phyloP scores from a whole-genome alignment of 805 yeast genomes.

The Komagataella phaffii region DNA sequence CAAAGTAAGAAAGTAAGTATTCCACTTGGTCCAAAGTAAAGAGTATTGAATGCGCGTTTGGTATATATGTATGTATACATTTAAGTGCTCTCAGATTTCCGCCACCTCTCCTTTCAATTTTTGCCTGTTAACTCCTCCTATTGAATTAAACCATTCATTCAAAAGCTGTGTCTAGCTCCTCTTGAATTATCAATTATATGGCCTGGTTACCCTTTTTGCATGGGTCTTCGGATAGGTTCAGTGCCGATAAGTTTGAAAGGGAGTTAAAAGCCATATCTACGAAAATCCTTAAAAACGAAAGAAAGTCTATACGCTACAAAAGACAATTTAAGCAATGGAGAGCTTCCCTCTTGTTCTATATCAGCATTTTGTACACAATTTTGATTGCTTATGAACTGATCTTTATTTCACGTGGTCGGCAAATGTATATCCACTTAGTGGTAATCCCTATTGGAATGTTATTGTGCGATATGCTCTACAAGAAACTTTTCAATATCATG shows the following conservation, averaged over 20 bases:
- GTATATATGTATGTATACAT: too few relatives aligned
- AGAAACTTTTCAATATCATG: conserved; percentile 8
- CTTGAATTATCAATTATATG: not conserved
- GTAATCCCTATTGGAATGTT: conserved; percentile 8
- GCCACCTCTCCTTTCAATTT: not conserved
- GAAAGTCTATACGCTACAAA: conserved; percentile 7
- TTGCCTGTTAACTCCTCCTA: not conserved
- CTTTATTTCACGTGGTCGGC: not conserved
- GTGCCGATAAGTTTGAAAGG: conserved; percentile 29
- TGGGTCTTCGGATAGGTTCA: conserved; percentile 19
- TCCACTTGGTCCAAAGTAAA: not conserved
- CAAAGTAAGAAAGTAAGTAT: not conserved
- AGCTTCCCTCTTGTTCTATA: conserved; percentile 8
- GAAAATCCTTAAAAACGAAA: conserved; percentile 17
- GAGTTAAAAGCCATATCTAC: conserved; percentile 24
- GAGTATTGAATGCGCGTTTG: not conserved
- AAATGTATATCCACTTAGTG: conserved; percentile 1
- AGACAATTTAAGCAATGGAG: conserved; percentile 8
- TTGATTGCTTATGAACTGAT: conserved; percentile 10
- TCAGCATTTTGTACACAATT: conserved; percentile 9
- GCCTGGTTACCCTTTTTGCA: conserved; percentile 10
- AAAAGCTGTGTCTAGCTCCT: not conserved
- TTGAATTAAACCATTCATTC: not conserved
- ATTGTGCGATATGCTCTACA: conserved; percentile 5
- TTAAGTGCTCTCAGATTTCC: not conserved